Base-by-base conservation (phyloP, 441 rosid species). In the Populus tomentosa region DNA sequence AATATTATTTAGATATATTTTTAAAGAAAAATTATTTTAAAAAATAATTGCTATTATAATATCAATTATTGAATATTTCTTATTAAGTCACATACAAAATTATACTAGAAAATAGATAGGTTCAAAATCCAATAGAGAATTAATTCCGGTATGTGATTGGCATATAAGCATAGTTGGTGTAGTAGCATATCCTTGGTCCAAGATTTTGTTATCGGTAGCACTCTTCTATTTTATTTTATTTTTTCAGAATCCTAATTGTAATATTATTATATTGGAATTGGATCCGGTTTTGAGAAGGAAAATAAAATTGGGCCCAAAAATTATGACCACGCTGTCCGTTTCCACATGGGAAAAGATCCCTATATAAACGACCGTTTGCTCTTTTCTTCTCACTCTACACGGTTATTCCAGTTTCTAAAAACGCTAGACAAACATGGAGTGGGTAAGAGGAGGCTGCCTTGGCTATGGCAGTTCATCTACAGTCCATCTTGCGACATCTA, bases 361-460 rank as follows among this genome's bases (percentile, higher is more conserved):
- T 53, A 53, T 53, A 53, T 14, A 53, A 16, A 53, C 61, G 21
- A 5, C 61, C 61, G 30, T 2, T 18, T 53, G 1, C 8, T 7
- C 7, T 20, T 53, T 16, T 50, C 7, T 53, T 53, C 61, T 53
- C 61, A 1, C 61, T 16, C 61, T 16, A 5, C n/a, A 18, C 61
- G 21, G 30, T 13, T 53, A 3, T 18, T 42, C 53, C 30, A 28
- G 30, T 35, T 35, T 35, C 36, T 35, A 5, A 50, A 53, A 53
- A 53, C n/a, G n/a, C 61, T 50, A 18, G 11, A 16, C 21, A 16
- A 18, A 1, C 61, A 94, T 94, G 97, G 92, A 95, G 82, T 95
- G 98, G 98, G 75, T 90, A 78, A 88, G 98, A 32, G 94, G 94
- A 30, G 90, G 86, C 5, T 80, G 82, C 30, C 84, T 95, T 46